Base-by-base conservation (phyloP, 106 monocot genomes). In the Cymbidium sinense region DNA sequence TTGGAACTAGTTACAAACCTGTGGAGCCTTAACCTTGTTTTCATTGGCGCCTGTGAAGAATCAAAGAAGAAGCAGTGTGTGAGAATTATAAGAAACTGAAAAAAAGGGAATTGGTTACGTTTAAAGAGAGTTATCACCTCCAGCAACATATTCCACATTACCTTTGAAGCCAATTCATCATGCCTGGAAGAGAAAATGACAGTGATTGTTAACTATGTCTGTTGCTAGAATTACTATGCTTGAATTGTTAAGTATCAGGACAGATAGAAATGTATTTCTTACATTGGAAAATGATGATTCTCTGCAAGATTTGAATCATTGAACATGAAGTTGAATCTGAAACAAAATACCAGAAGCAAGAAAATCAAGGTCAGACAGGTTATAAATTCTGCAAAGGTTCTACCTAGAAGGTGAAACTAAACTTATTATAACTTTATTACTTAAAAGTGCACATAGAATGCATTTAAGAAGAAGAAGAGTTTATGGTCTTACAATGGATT, bases 31-130 rank as follows among this genome's bases (percentile, higher is more conserved):
- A n/a, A n/a, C n/a, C n/a, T n/a, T n/a, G n/a, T n/a, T n/a, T 89
- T 91, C 55, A 96, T 96, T 73, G 96, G 77, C 77, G 93, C 93
- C 77, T 96, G 96, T 71, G 96, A n/a, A n/a, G n/a, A n/a, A n/a
- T n/a, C n/a, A n/a, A n/a, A n/a, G n/a, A n/a, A n/a, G n/a, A n/a
- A n/a, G n/a, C n/a, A n/a, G n/a, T n/a, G n/a, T n/a, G n/a, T n/a
- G n/a, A n/a, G n/a, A n/a, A n/a, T n/a, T n/a, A n/a, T n/a, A n/a
- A n/a, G n/a, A n/a, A n/a, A n/a, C n/a, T n/a, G n/a, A n/a, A n/a
- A n/a, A n/a, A n/a, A n/a, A n/a, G n/a, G n/a, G n/a, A n/a, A n/a
- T n/a, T n/a, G n/a, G n/a, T n/a, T n/a, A n/a, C n/a, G n/a, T n/a
- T n/a, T n/a, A n/a, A n/a, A n/a, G n/a, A n/a, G n/a, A n/a, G n/a